phyloP scores from a whole-genome alignment of 768 basidiomycete genomes.

The Kwoniella shandongensis region DNA sequence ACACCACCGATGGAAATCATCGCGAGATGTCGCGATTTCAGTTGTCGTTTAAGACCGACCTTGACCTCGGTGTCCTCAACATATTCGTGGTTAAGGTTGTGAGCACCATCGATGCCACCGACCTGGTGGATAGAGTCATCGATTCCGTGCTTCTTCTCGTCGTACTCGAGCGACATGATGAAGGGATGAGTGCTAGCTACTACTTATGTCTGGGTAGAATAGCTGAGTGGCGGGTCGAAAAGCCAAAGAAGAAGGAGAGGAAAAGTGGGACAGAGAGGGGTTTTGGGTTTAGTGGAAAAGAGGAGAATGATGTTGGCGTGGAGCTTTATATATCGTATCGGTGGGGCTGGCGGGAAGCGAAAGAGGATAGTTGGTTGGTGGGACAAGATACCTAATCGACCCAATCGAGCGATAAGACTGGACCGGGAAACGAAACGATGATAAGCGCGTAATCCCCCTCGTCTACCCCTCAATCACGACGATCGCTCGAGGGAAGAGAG shows the following conservation, averaged over 20 bases:
- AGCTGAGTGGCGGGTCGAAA: neutral
- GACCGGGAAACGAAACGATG: too few relatives aligned
- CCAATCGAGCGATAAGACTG: too few relatives aligned
- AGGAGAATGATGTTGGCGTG: neutral
- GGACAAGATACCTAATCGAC: neutral
- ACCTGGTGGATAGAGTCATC: slow-evolving; percentile 15
- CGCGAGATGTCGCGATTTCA: slow-evolving; percentile 31
- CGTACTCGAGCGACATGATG: slow-evolving; percentile 19
- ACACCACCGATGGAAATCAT: slow-evolving; percentile 40
- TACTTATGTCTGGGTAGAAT: neutral
- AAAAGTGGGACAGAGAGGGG: neutral
- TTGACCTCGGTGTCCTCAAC: neutral
- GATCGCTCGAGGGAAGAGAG: too few relatives aligned
- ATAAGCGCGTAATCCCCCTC: too few relatives aligned
- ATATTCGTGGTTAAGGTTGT: neutral
- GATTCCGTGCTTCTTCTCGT: slow-evolving; percentile 17
- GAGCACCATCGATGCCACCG: slow-evolving; percentile 5
- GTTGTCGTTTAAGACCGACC: slow-evolving; percentile 25
- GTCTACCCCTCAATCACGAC: too few relatives aligned
- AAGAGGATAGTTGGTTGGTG: too few relatives aligned
- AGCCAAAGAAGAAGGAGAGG: slow-evolving; percentile 2
- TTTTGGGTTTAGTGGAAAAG: slow-evolving; percentile 1
- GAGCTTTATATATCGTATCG: neutral
- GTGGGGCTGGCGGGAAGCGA: neutral
- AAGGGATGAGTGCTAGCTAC: neutral